Percentiles rank a stretch among this genome's conserved stretches.
Evolutionary conservation across 2,329 filamentous ascomycete genomes (phyloP).

Genomic region (Aspergillus tanneri): DNA sequence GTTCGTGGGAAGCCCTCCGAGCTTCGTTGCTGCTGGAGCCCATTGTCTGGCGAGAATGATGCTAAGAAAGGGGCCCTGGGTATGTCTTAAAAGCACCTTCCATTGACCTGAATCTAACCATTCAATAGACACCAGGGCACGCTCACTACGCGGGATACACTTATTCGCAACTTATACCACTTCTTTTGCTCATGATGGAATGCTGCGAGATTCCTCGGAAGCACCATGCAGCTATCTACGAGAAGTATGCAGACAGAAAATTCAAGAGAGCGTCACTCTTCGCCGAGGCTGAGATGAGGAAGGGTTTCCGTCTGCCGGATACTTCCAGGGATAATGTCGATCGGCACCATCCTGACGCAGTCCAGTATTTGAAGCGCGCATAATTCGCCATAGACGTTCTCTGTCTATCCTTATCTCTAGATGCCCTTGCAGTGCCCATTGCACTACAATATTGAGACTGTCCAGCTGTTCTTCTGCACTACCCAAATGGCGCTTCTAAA

Average conservation of each 20-base stretch:
- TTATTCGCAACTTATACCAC: constrained; percentile 73
- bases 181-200: constrained; percentile 77
- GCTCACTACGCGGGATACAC: constrained; percentile 95
- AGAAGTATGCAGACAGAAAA: constrained; percentile 85
- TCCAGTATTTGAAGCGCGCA: constrained; percentile 20
- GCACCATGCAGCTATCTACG: constrained; percentile 83
- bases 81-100: constrained; percentile 51
- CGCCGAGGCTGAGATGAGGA: constrained; percentile 71
- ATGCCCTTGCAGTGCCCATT: too few relatives aligned
- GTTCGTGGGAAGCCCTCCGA: constrained; percentile 86
- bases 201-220: constrained; percentile 78
- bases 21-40: constrained; percentile 85
- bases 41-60: constrained; percentile 89
- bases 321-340: constrained; percentile 17
- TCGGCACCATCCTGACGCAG: constrained; percentile 17
- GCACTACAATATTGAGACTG: too few relatives aligned
- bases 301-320: constrained; percentile 56
- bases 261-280: constrained; percentile 82
- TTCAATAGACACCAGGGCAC: constrained; percentile 70
- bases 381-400: constrained; percentile 13
- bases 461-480: too few relatives aligned
- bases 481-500: too few relatives aligned
- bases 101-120: constrained; percentile 19
- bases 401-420: constrained; percentile 7
- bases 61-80: constrained; percentile 89